phyloP scores from a whole-genome alignment of 768 basidiomycete genomes.

The Mycena galopus region DNA sequence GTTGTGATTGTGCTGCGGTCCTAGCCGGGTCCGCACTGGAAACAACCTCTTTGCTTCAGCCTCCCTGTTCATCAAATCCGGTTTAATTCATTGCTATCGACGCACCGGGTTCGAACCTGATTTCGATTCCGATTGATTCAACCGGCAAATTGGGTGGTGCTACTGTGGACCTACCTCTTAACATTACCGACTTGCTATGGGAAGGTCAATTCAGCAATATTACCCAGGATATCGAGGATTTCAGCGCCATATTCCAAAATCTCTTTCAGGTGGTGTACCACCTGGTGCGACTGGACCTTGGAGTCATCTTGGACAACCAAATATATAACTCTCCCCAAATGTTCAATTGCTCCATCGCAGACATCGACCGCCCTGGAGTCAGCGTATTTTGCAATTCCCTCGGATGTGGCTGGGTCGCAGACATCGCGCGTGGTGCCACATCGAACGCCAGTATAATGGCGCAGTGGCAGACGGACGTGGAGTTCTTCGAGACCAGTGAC shows the following conservation, averaged over 20 bases:
- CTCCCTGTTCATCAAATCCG: neutral
- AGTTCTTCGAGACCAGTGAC: no score
- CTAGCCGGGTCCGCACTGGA: neutral
- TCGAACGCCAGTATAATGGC: no score
- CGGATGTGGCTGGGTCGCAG: no score
- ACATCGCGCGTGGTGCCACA: no score
- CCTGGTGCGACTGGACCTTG: neutral
- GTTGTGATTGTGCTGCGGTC: neutral
- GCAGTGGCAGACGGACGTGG: no score
- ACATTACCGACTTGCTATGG: neutral
- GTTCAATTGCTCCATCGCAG: neutral
- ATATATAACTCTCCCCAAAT: neutral
- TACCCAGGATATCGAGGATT: neutral
- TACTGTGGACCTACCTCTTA: neutral
- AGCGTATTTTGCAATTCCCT: no score
- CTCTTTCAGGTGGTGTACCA: neutral
- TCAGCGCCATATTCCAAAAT: neutral
- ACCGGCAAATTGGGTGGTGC: no score
- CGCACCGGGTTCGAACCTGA: no score
- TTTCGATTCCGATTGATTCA: no score
- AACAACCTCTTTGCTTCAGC: neutral
- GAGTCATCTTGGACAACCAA: neutral
- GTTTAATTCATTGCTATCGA: neutral
- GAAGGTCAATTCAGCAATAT: neutral
- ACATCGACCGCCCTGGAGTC: no score